Percentiles rank a stretch among this genome's conserved stretches.
phyloP scores from a whole-genome alignment of 805 yeast genomes.

The Komagataella kurtzmanii region DNA sequence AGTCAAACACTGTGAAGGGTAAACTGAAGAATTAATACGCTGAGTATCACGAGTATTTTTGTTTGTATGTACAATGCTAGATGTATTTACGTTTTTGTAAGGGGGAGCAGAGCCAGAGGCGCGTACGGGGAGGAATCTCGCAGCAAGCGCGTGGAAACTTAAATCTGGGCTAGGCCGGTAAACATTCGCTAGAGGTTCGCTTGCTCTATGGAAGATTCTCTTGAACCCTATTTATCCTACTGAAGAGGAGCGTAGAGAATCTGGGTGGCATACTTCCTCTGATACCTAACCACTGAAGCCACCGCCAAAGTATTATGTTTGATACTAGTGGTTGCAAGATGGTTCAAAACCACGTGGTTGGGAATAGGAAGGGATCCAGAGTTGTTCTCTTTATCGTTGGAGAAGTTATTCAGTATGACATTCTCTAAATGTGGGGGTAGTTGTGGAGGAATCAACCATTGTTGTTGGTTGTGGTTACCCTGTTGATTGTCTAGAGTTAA shows the following conservation, averaged over 20 bases:
- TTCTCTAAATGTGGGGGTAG: slow-evolving; percentile 94
- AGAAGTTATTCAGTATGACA: slow-evolving; percentile 74
- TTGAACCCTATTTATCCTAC: slow-evolving; percentile 9
- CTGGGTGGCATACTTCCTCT: slow-evolving; percentile 82
- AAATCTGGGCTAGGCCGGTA: not conserved
- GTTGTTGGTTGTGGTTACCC: slow-evolving; percentile 37
- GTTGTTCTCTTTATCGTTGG: slow-evolving; percentile 58
- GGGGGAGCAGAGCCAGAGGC: not conserved
- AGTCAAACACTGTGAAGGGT: not conserved
- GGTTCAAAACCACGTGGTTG: slow-evolving; percentile 87
- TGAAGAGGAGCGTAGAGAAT: slow-evolving; percentile 82
- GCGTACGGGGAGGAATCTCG: not conserved
- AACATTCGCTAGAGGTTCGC: not conserved
- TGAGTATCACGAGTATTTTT: not conserved
- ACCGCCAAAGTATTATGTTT: slow-evolving; percentile 91
- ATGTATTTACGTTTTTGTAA: not conserved
- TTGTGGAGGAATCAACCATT: slow-evolving; percentile 80
- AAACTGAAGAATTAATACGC: not conserved
- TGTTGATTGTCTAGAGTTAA: slow-evolving; percentile 59
- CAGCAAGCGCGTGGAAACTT: not conserved
- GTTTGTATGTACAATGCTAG: not conserved
- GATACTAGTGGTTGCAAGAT: slow-evolving; percentile 89
- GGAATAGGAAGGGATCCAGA: slow-evolving; percentile 88
- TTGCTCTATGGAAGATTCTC: not conserved
- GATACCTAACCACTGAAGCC: slow-evolving; percentile 81